These are phyloP conservation scores for Moniliophthora roreri DNA, from an alignment of 1,284 basidiomycete genomes.

Conservation along the genomic window DNA sequence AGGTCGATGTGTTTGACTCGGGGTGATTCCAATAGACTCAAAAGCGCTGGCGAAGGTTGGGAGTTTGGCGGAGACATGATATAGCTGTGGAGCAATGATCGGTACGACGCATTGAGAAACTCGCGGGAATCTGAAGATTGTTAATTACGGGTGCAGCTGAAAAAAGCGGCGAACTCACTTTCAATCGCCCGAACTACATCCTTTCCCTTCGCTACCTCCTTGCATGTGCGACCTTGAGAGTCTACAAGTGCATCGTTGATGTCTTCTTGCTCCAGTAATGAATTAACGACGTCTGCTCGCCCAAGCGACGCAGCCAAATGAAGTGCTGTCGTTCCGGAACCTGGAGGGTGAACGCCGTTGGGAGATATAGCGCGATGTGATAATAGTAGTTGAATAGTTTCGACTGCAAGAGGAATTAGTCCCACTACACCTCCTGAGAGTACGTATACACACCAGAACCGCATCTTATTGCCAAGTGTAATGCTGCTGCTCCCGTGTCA, in stretches of 20 bases:
- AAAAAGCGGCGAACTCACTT: constrained; percentile 41
- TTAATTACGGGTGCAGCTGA: background rate
- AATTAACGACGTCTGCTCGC: constrained; percentile 73
- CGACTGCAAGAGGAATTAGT: constrained; percentile 34
- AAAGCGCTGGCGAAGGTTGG: constrained; percentile 49
- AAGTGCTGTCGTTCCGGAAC: constrained; percentile 78
- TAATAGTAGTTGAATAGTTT: constrained; percentile 70
- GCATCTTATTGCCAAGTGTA: constrained; percentile 87
- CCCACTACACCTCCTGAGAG: background rate
- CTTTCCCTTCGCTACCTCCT: constrained; percentile 76
- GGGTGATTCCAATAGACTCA: constrained; percentile 61
- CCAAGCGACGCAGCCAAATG: constrained; percentile 87
- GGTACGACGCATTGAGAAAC: constrained; percentile 76
- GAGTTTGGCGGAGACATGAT: constrained; percentile 56
- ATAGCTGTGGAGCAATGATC: constrained; percentile 73
- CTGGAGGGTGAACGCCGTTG: constrained; percentile 68
- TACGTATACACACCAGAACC: constrained; percentile 61
- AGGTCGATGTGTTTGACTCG: constrained; percentile 63
- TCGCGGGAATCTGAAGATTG: constrained; percentile 71
- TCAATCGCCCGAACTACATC: constrained; percentile 76
- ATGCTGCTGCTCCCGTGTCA: constrained; percentile 70
- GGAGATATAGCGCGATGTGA: constrained; percentile 77
- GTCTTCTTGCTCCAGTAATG: constrained; percentile 75
- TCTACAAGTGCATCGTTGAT: constrained; percentile 85
- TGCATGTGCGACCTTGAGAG: constrained; percentile 64